Percentiles rank a stretch among this genome's conserved stretches.
Evolutionary conservation across 1,284 basidiomycete genomes (phyloP).

Genomic region (Pterulicium gracile): DNA sequence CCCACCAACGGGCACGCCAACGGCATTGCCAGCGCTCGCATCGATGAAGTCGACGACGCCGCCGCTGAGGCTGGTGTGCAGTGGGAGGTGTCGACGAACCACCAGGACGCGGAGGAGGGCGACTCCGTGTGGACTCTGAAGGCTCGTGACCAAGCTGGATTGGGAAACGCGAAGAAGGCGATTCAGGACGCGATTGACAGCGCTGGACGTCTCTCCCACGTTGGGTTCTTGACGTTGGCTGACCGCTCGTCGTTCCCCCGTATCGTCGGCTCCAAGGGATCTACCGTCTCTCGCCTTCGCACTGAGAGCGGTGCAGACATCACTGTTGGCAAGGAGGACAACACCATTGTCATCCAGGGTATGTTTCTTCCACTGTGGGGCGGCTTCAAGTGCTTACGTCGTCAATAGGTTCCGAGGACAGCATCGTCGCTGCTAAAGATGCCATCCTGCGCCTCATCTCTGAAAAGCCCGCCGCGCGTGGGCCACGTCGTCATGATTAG

Average conservation of each 20-base stretch:
- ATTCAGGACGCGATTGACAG: conserved; percentile 64
- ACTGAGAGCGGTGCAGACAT: conserved; percentile 85
- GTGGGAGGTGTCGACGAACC: conserved; percentile 74
- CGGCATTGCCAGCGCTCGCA: conserved; percentile 54
- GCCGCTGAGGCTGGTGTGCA: conserved; percentile 31
- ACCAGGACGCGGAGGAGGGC: conserved; percentile 68
- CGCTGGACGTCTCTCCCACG: conserved; percentile 63
- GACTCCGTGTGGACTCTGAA: conserved; percentile 79
- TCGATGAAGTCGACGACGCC: conserved; percentile 61
- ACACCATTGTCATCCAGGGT: conserved; percentile 78
- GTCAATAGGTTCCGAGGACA: conserved; percentile 50
- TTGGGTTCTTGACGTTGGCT: conserved; percentile 68
- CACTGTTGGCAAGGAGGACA: conserved; percentile 77
- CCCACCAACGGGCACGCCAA: conserved; percentile 24
- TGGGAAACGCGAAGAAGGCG: conserved; percentile 63
- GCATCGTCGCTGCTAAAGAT: conserved; percentile 69
- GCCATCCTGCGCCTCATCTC: conserved; percentile 65
- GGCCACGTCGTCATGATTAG: conserved; percentile 33
- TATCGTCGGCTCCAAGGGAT: conserved; percentile 81
- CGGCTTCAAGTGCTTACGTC: too few relatives aligned
- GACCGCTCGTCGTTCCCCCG: conserved; percentile 73
- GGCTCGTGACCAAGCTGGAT: conserved; percentile 62
- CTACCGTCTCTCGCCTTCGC: conserved; percentile 79
- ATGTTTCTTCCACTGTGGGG: conserved; percentile 22
- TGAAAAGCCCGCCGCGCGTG: conserved; percentile 21